Base-by-base conservation (phyloP, 176 grass and related monocot genomes). In the Alopecurus myosuroides region DNA sequence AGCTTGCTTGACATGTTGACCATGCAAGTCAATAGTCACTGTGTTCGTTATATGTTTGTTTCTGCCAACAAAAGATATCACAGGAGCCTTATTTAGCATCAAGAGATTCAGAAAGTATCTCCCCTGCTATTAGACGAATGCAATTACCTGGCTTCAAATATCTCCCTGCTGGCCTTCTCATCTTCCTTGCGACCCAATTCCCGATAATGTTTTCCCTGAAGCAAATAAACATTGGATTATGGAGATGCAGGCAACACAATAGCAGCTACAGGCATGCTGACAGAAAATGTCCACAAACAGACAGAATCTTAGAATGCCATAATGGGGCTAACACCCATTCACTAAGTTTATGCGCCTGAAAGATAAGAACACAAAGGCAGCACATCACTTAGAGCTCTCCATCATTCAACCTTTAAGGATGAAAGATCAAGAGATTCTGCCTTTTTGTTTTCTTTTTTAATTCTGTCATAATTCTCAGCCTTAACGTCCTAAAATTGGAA, bases 11-110 rank as follows among this genome's bases (percentile, higher is more conserved):
- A 94, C 84, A 92, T 99, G 97, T 76, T 96, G 93, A 33, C 97
- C 97, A 44, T 99, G 97, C 66, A 99, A 69, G 78, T 99, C 97
- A 9, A 99, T 96, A 64, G 97, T 99, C 18, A 99, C 78, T 1
- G 83, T 96, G 26, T 99, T 99, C 1, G 76, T 99, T 81, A 99
- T 99, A 74, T 91, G 82, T 77, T 88, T 91, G 56, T 99, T 99
- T 81, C 97, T 99, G 88, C 86, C 85, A 76, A 75, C 17, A 39
- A 9, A 85, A 44, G 36, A 88, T 82, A 74, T 25, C n/a, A 29
- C 26, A 62, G 13, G 68, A 44, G 69, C 14, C n/a, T 28, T 62
- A 29, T 20, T 67, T 67, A 67, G 18, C 69, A 28, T 77, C 61
- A 92, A 30, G 39, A 29, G 42, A 68, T 78, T 34, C 6, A 35